Conservation (phyloP, 2,329 filamentous ascomycete species). For the Fusarium albosuccineum region DNA sequence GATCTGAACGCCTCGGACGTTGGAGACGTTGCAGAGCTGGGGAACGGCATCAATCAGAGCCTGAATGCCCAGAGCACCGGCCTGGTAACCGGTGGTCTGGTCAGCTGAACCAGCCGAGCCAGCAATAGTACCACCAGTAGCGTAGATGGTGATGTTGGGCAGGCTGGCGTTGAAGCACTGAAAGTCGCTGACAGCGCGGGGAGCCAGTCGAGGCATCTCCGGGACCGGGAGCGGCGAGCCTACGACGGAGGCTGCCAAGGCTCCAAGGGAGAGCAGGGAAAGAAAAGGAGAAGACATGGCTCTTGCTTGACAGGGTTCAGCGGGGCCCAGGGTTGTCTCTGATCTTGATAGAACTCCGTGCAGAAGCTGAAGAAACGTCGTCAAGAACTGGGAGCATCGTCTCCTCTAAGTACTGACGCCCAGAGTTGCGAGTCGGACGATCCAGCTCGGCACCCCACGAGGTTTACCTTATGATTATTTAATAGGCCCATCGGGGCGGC, state of each 20-base stretch:
- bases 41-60: slow-evolving; percentile 66
- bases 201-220: slow-evolving; percentile 12
- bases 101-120: slow-evolving; percentile 60
- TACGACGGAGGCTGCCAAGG: slow-evolving; percentile 23
- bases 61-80: slow-evolving; percentile 60
- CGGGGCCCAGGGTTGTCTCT: background rate
- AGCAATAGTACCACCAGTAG: slow-evolving; percentile 70
- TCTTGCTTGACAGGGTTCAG: slow-evolving; percentile 3
- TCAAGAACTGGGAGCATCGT: background rate
- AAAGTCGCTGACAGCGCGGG: slow-evolving; percentile 24
- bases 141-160: slow-evolving; percentile 68
- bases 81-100: slow-evolving; percentile 58
- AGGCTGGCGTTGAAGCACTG: slow-evolving; percentile 49
- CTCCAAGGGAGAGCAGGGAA: slow-evolving; percentile 24
- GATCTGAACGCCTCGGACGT: slow-evolving; percentile 65
- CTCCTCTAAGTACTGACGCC: slow-evolving; percentile 22
- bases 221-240: slow-evolving; percentile 33
- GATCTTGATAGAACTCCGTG: background rate
- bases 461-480: slow-evolving; percentile 36
- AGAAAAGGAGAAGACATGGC: slow-evolving; percentile 25
- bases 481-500: slow-evolving; percentile 14
- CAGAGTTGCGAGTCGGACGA: background rate
- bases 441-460: slow-evolving; percentile 8
- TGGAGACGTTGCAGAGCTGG: slow-evolving; percentile 64
- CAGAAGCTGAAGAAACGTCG: background rate